These are phyloP conservation scores for Pulveroboletus sp. DNA, from an alignment of 768 basidiomycete species.

Conservation along the genomic window DNA sequence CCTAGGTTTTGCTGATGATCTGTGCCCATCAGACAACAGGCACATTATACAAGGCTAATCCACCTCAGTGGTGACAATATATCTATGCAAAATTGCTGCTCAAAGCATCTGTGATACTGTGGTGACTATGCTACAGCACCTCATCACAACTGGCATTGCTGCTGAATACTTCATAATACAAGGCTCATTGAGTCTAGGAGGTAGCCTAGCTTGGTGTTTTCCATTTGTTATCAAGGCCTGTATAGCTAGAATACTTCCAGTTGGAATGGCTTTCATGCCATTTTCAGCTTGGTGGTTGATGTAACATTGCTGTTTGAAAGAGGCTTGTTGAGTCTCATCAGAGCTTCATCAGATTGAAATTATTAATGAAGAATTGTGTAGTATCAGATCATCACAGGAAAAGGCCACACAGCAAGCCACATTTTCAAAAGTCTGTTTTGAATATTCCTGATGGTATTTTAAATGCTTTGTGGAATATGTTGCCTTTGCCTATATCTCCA, in stretches of 20 bases:
- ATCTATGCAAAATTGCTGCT: constrained; percentile 42
- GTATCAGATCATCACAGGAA: constrained; percentile 24
- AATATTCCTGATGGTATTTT: constrained; percentile 42
- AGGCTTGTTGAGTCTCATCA: constrained; percentile 32
- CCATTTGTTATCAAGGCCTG: constrained; percentile 27
- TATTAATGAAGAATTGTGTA: constrained; percentile 20
- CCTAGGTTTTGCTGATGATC: too few relatives aligned
- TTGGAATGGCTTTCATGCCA: constrained; percentile 23
- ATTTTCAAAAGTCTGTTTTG: constrained; percentile 34
- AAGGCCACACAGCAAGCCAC: constrained; percentile 16
- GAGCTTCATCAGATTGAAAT: constrained; percentile 9
- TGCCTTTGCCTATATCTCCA: background rate
- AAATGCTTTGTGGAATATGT: constrained; percentile 35
- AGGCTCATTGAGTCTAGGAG: constrained; percentile 19
- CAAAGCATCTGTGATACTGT: constrained; percentile 38
- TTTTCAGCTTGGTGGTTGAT: constrained; percentile 28
- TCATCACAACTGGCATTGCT: constrained; percentile 42
- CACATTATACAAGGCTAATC: constrained; percentile 45
- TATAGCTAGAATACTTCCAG: constrained; percentile 14
- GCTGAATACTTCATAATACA: constrained; percentile 31
- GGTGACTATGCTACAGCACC: constrained; percentile 39
- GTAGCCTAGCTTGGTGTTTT: constrained; percentile 26
- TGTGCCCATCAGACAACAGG: constrained; percentile 45
- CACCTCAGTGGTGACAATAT: constrained; percentile 39
- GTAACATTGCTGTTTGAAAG: constrained; percentile 29